Base-by-base conservation (phyloP, 768 basidiomycete genomes). In the Cytidiella melzeri region DNA sequence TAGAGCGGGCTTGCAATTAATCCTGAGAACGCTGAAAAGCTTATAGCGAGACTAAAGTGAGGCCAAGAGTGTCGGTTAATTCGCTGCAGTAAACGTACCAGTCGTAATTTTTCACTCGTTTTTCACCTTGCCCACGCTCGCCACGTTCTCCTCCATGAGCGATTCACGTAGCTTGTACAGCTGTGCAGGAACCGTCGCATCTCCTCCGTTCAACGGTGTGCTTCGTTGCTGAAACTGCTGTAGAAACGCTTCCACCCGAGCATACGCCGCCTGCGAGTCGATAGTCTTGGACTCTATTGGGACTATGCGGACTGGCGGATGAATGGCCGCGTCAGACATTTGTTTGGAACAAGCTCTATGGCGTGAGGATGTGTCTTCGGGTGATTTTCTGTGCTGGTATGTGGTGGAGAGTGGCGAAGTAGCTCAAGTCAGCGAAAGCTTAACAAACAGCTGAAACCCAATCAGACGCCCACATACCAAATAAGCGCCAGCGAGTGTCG, bases 81-180 rank as follows among this genome's bases (percentile, higher is more conserved):
- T n/a, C n/a, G n/a, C n/a, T n/a, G n/a, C n/a, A n/a, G n/a, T n/a
- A n/a, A n/a, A n/a, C n/a, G n/a, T n/a, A n/a, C n/a, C n/a, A n/a
- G n/a, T n/a, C n/a, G n/a, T n/a, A n/a, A n/a, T n/a, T n/a, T n/a
- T n/a, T n/a, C n/a, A n/a, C n/a, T n/a, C n/a, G n/a, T n/a, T n/a
- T n/a, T n/a, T n/a, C n/a, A n/a, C n/a, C n/a, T n/a, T n/a, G n/a
- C n/a, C n/a, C n/a, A n/a, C n/a, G n/a, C n/a, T 47, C 12, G 25
- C 36, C 6, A 50, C 48, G 18, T 55, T 53, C 53, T 67, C 64
- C 36, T 69, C 66, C 37, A 51, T 48, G 43, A 70, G 50, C 2
- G 69, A 68, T n/a, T 57, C 59, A 27, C 55, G 57, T 12, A 70
- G 47, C 47, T 69, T 70, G 44, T 66, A 62, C 15, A 70, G 52